phyloP scores from a whole-genome alignment of 2,329 filamentous ascomycete genomes.

The Cordyceps tenuipes region DNA sequence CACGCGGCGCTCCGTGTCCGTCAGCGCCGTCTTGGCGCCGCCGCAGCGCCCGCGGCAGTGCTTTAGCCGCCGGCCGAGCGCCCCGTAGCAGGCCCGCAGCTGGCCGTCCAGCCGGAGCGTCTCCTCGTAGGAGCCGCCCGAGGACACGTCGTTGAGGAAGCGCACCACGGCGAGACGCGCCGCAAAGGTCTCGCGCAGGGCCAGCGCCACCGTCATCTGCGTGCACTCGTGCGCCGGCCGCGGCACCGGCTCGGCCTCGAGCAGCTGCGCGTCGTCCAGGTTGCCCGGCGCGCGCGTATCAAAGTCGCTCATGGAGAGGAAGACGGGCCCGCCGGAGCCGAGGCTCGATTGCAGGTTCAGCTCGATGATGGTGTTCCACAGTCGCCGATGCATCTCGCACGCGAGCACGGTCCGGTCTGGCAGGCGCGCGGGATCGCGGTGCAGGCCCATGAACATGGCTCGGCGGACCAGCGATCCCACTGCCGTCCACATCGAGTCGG shows the following conservation, averaged over 20 bases:
- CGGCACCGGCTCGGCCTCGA: constrained; percentile 21
- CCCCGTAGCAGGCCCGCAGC: constrained; percentile 34
- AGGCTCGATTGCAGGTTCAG: constrained; percentile 37
- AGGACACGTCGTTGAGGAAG: constrained; percentile 35
- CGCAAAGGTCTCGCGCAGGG: constrained; percentile 34
- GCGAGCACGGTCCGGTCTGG: constrained; percentile 27
- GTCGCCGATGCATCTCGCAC: constrained; percentile 39
- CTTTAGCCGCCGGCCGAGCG: constrained; percentile 27
- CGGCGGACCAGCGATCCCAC: constrained; percentile 35
- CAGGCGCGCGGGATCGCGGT: constrained; percentile 37
- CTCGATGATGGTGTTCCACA: constrained; percentile 47
- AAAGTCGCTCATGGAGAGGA: constrained; percentile 37
- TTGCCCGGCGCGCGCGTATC: constrained; percentile 42
- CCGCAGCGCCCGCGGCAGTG: constrained; percentile 12
- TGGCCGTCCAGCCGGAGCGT: constrained; percentile 35
- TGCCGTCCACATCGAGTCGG: constrained; percentile 40
- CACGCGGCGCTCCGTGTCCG: constrained; percentile 34
- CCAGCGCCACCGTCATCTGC: constrained; percentile 31
- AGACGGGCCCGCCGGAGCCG: constrained; percentile 35
- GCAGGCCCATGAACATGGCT: constrained; percentile 42
- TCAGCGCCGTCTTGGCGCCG: constrained; percentile 16
- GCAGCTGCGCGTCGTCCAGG: constrained; percentile 41
- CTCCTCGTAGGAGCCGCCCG: constrained; percentile 32
- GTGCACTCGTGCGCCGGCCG: constrained; percentile 30
- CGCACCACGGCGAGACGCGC: constrained; percentile 33